Conservation (phyloP, 371 early-diverging fungal genomes). For the Saksenaea oblongispora region DNA sequence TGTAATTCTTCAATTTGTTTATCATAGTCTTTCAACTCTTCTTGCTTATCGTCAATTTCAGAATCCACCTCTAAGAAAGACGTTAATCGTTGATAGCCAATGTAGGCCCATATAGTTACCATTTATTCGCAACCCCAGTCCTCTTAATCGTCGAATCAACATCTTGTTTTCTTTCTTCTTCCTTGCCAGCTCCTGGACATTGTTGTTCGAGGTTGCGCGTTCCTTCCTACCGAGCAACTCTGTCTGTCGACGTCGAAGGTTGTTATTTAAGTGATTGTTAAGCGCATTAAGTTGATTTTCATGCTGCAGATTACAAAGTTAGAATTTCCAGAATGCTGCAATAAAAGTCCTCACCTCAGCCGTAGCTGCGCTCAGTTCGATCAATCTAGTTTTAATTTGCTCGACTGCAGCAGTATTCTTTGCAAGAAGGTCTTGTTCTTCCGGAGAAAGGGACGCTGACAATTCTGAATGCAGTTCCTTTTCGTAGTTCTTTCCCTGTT, state of each 20-base stretch:
- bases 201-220: conserved; percentile 33
- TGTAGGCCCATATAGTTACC: conserved; percentile 9
- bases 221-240: conserved; percentile 61
- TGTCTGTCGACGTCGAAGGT: conserved; percentile 61
- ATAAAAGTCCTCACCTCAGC: conserved; percentile 31
- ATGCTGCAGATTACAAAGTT: conserved; percentile 35
- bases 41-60: conserved; percentile 37
- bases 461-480: conserved; percentile 62
- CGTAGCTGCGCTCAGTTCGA: conserved; percentile 39
- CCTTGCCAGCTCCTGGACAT: conserved; percentile 34
- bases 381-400: conserved; percentile 45
- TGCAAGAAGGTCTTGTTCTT: conserved; percentile 60
- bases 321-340: not conserved
- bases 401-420: conserved; percentile 56
- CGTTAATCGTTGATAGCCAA: not conserved
- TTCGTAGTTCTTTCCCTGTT: conserved; percentile 60
- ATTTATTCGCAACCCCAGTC: conserved; percentile 28
- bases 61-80: conserved; percentile 34
- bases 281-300: conserved; percentile 68
- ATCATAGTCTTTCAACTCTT: conserved; percentile 35
- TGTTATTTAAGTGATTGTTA: conserved; percentile 70
- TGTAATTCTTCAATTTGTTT: conserved; percentile 54
- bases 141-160: conserved; percentile 36
- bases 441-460: conserved; percentile 45
- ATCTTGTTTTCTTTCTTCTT: conserved; percentile 60